Base-by-base conservation (phyloP, 192 early-diverging fungal species). In the Coemansia sp. region DNA sequence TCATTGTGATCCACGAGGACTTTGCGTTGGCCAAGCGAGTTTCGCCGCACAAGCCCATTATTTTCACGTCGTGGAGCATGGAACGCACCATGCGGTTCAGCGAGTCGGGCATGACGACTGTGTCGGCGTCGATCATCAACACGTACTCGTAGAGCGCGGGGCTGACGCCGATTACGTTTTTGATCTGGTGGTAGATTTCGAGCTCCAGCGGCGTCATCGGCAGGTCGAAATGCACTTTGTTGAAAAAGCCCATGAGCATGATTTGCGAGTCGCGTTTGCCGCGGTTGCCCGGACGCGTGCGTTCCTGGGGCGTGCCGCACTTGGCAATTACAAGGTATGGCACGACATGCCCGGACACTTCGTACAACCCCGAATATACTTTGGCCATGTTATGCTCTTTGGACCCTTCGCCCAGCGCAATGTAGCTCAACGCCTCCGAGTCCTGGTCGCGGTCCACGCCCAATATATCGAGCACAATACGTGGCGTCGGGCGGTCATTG, bases 221-320 rank as follows among this genome's bases (percentile, higher is more conserved):
- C 58, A 86, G 82, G 63, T 96, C 89, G 73, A 93, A 96, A 74
- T 97, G 94, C 4, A 98, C 93, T 66, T 94, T 88, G 68, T 93
- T 94, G 69, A 98, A 83, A 85, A 96, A 98, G 20, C 87, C 82
- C 96, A 98, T 98, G 70, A 96, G 82, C 37, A 98, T 86, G 82
- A 98, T 88, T 73, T 98, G 96, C 56, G 96, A 98, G 80, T 98
- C 96, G 50, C 96, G 92, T 82, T 98, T 98, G 65, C 96, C 96
- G 56, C 95, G 84, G 72, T 98, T 98, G 47, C 96, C 96, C 11
- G 96, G 94, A 44, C 88, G 82, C 38, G 86, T 76, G 25, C 88
- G 74, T 79, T 98, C 96, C 28, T 76, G 82, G 5, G 89, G 86
- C 18, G 86, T 88, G 23, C 96, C 96, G 36, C 91, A 90, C 81